Evolutionary conservation across 192 early-diverging fungal genomes (phyloP).

Genomic region (Coemansia sp.): DNA sequence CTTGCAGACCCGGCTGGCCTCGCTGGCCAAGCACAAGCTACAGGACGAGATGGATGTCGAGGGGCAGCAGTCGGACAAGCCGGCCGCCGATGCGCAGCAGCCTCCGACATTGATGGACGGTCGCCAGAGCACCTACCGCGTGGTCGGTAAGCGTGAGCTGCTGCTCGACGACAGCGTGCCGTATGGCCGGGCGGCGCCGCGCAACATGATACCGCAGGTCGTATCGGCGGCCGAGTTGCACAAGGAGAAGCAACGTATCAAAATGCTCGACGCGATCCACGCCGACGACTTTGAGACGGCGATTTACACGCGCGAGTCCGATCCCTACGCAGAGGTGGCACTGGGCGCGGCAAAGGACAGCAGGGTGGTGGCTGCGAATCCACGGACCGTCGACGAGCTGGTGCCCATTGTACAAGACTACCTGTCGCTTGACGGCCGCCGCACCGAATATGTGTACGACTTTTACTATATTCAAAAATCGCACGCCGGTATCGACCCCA

Average conservation of each 20-base stretch:
- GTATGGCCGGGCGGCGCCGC: neutral
- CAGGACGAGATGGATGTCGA: slow-evolving; percentile 13
- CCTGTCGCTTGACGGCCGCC: slow-evolving; percentile 34
- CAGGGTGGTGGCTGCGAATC: neutral
- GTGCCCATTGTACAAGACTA: slow-evolving; percentile 68
- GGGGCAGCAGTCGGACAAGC: neutral
- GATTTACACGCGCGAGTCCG: neutral
- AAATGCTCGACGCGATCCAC: slow-evolving; percentile 66
- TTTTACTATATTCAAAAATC: slow-evolving; percentile 62
- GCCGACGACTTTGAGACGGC: slow-evolving; percentile 39
- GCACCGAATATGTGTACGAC: slow-evolving; percentile 70
- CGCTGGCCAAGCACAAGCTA: slow-evolving; percentile 7
- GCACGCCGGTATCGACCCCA: neutral
- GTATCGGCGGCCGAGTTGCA: slow-evolving; percentile 21
- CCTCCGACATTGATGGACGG: neutral
- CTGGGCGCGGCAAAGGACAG: slow-evolving; percentile 5
- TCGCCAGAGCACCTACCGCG: slow-evolving; percentile 19
- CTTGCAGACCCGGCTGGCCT: slow-evolving; percentile 42
- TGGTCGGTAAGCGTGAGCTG: slow-evolving; percentile 19
- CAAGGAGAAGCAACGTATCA: slow-evolving; percentile 48
- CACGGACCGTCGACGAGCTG: slow-evolving; percentile 57
- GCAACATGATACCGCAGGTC: slow-evolving; percentile 27
- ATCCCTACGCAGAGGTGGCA: slow-evolving; percentile 17
- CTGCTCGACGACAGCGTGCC: neutral
- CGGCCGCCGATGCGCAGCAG: neutral